These are phyloP conservation scores for Tricholoma furcatifolium DNA, from an alignment of 768 basidiomycete genomes.

Conservation along the genomic window DNA sequence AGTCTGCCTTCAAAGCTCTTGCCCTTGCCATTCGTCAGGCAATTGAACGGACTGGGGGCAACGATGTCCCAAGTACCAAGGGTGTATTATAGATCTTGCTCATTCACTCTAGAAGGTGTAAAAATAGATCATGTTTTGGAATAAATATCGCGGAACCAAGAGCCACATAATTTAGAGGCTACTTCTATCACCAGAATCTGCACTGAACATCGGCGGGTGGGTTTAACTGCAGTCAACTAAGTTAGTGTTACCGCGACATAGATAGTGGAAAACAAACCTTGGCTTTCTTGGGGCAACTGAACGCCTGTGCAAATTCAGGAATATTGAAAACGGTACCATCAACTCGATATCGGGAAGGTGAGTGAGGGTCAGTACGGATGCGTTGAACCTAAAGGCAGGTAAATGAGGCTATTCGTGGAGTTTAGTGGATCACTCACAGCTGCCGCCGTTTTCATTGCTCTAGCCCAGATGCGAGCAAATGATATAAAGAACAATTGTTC, in stretches of 20 bases:
- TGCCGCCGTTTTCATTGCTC: slow-evolving; percentile 74
- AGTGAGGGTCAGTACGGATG: slow-evolving; percentile 87
- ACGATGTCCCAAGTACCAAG: slow-evolving; percentile 95
- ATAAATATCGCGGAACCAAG: slow-evolving; percentile 7
- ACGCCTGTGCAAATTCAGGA: slow-evolving; percentile 85
- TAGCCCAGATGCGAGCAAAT: slow-evolving; percentile 86
- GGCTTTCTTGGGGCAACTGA: slow-evolving; percentile 73
- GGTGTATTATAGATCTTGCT: slow-evolving; percentile 62
- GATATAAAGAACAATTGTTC: slow-evolving; percentile 96
- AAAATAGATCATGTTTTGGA: slow-evolving; percentile 6
- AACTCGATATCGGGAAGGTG: slow-evolving; percentile 75
- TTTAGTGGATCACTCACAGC: slow-evolving; percentile 45
- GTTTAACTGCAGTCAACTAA: slow-evolving; percentile 53
- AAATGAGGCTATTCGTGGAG: not conserved
- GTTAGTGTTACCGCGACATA: not conserved
- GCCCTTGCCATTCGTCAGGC: slow-evolving; percentile 95
- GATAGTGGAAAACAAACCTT: slow-evolving; percentile 50
- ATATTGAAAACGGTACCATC: slow-evolving; percentile 88
- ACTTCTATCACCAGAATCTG: slow-evolving; percentile 67
- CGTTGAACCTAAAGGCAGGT: slow-evolving; percentile 56
- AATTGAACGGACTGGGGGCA: slow-evolving; percentile 84
- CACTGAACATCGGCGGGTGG: slow-evolving; percentile 80
- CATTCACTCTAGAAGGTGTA: not conserved
- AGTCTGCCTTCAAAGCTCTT: slow-evolving; percentile 97
- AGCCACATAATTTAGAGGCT: not conserved